Conservation (phyloP, 441 rosid genomes). For the Croton setiger region DNA sequence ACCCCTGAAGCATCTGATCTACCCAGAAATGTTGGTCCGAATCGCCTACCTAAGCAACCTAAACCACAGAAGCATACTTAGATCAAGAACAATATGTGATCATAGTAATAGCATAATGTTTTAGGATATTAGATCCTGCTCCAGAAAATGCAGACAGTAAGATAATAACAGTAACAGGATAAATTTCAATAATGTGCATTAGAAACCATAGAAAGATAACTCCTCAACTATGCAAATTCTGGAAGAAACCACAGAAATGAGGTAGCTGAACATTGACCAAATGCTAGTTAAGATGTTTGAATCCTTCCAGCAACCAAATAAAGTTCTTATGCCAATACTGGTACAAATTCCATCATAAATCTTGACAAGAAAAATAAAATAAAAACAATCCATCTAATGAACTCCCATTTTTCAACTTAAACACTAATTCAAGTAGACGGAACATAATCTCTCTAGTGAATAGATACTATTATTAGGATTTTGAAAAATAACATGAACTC, state of each 20-base stretch:
- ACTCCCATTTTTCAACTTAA: constrained; percentile 5
- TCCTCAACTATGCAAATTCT: background rate
- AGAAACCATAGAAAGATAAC: background rate
- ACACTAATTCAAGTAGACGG: background rate
- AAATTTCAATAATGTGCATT: background rate
- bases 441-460: background rate
- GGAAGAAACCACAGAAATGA: background rate
- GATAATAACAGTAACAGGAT: background rate
- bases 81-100: constrained; percentile 19
- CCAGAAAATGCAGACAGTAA: constrained; percentile 5
- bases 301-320: background rate
- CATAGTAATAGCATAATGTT: constrained; percentile 13
- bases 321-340: background rate
- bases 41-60: constrained; percentile 99
- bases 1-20: constrained; percentile 96
- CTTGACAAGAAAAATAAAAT: background rate
- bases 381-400: background rate
- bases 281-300: background rate
- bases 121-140: background rate
- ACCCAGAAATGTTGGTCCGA: constrained; percentile 93
- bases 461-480: constrained; percentile 1
- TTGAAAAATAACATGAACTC: constrained; percentile 10
- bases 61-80: constrained; percentile 27
- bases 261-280: background rate
- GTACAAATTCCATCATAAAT: background rate